Evolutionary conservation across 208 protist species (phyloP), one percentile per base, ranked within the genome.

Genomic region (Wallacemonas rigidus): DNA sequence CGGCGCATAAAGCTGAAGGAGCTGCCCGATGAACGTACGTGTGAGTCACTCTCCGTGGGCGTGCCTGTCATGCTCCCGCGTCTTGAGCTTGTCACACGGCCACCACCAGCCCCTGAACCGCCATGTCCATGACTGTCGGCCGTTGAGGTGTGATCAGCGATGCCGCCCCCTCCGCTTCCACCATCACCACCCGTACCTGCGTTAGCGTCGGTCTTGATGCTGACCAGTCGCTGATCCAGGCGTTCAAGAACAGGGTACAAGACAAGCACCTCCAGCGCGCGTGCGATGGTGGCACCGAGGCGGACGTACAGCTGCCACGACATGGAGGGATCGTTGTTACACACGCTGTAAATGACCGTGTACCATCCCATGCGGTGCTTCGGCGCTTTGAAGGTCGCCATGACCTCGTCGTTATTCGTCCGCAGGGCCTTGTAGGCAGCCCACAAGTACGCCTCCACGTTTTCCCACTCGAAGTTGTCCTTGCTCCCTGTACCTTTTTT

Each of bases 311-410:
- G 73, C 39, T 86, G 79, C 14, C 79, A 75, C 5, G 82, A 90
- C 45, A 82, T 90, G 62, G 63, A 60, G 0, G 85, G 84, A 65
- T 84, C 67, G 35, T 77, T 75, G 75, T 77, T 81, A 76, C 89
- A 94, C 11, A 73, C 79, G 65, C 82, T 85, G 74, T 94, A 94
- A 54, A 94, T 82, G 40, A 79, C 69, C 1, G 86, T 78, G 72
- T 94, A 90, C 86, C 86, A 95, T 40, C 74, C 79, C 90, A 95
- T 95, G 50, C 79, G 81, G 69, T 90, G 72, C 56, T 83, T 82
- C 15, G 82, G 80, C 44, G 79, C 76, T 38, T 80, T 82, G 64
- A 81, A 57, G 47, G 69, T 76, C 39, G 48, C 69, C 76, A 81
- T 86, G 12, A 72, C 61, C n/a, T 50, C 72, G 69, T 82, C 81